Percentiles rank a stretch among this genome's conserved stretches.
Evolutionary conservation across 2,329 filamentous ascomycete genomes (phyloP).

Genomic region (Colletotrichum sp.): DNA sequence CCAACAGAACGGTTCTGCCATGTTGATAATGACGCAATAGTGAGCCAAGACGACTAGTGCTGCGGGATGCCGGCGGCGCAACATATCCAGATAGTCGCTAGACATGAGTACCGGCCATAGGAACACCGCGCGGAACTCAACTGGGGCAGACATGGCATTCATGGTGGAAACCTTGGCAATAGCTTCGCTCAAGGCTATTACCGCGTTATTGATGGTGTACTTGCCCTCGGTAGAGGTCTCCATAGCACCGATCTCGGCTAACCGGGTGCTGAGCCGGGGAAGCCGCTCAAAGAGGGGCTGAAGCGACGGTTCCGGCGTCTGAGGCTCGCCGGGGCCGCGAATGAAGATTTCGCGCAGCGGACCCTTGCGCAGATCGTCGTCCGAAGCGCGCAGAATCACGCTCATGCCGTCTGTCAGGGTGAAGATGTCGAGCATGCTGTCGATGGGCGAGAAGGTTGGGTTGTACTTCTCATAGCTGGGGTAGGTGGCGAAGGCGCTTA

Average conservation of each 20-base stretch:
- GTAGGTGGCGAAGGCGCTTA: conserved; percentile 36
- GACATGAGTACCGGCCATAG: conserved; percentile 28
- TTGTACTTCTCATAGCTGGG: conserved; percentile 20
- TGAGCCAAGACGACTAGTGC: conserved; percentile 24
- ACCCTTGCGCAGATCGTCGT: conserved; percentile 25
- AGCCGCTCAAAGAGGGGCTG: conserved; percentile 3
- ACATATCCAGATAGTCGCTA: conserved; percentile 23
- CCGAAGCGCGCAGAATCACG: conserved; percentile 31
- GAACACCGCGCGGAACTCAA: conserved; percentile 26
- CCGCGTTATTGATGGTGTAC: conserved; percentile 7
- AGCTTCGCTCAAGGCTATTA: conserved; percentile 6
- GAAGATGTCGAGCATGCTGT: conserved; percentile 37
- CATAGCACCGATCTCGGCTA: background rate
- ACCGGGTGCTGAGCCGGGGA: background rate
- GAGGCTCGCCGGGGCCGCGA: background rate
- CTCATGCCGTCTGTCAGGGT: conserved; percentile 34
- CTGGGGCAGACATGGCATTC: conserved; percentile 14
- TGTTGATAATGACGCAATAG: conserved; percentile 27
- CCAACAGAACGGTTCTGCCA: conserved; percentile 25
- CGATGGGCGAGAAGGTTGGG: conserved; percentile 26
- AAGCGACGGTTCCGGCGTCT: conserved; percentile 1
- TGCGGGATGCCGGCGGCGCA: conserved; percentile 22
- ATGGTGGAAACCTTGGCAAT: conserved; percentile 9
- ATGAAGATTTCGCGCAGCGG: conserved; percentile 26
- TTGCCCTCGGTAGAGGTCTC: background rate